These are phyloP conservation scores for Rubia peregrina DNA, from an alignment of 305 asterid species.

Conservation along the genomic window DNA sequence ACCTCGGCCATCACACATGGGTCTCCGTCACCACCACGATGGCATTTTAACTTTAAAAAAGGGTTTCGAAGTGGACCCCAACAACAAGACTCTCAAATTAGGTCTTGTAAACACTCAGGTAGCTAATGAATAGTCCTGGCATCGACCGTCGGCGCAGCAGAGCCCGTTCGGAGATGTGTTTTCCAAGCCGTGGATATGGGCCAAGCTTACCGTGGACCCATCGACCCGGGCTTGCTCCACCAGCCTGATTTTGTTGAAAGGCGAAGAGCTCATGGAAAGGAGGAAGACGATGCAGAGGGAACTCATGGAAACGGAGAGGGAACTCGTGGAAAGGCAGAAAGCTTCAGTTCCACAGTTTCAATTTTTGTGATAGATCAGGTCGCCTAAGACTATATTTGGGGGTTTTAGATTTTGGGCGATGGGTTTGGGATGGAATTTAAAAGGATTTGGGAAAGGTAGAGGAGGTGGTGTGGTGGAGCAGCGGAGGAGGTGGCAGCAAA, in stretches of 20 bases:
- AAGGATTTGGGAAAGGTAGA: too few species aligned
- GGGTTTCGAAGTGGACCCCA: constrained; percentile 76
- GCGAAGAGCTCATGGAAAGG: too few species aligned
- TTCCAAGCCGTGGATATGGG: constrained; percentile 85
- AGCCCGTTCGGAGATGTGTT: constrained; percentile 70
- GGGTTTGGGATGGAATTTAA: too few species aligned
- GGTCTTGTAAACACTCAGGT: constrained; percentile 72
- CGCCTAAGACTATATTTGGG: too few species aligned
- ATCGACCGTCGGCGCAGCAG: constrained; percentile 22
- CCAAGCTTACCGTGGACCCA: constrained; percentile 53
- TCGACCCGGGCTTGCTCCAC: constrained; percentile 40
- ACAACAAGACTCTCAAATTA: constrained; percentile 60
- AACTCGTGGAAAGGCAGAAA: too few species aligned
- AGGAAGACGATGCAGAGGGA: constrained; percentile 44
- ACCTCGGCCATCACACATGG: constrained; percentile 75
- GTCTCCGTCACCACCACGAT: constrained; percentile 45
- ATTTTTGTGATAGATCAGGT: too few species aligned
- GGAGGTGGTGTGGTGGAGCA: too few species aligned
- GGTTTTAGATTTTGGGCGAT: too few species aligned
- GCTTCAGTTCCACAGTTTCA: too few species aligned
- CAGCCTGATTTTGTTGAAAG: constrained; percentile 54
- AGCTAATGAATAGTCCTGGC: constrained; percentile 32
- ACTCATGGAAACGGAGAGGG: too few species aligned
- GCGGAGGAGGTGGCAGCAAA: too few species aligned
- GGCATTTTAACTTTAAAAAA: constrained; percentile 57